These are phyloP conservation scores for Apiosordaria backusii DNA, from an alignment of 495 filamentous ascomycete genomes.

Conservation along the genomic window DNA sequence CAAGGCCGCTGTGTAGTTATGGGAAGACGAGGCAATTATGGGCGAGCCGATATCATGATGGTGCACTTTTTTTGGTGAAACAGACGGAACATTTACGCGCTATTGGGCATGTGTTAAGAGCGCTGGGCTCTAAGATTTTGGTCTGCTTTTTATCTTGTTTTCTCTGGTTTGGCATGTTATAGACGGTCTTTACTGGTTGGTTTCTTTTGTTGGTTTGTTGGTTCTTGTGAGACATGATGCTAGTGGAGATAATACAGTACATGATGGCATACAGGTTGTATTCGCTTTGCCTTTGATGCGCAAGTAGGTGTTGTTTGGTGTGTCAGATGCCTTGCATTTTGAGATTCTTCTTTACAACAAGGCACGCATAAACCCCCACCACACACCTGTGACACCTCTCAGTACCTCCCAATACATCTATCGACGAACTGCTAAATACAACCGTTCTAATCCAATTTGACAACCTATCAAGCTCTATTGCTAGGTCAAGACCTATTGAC, in stretches of 20 bases:
- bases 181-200: not conserved
- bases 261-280: not conserved
- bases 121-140: constrained; percentile 8
- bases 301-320: too few relatives aligned
- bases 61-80: not conserved
- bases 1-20: not conserved
- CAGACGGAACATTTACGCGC: constrained; percentile 3
- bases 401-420: too few relatives aligned
- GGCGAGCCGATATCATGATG: not conserved
- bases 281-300: too few relatives aligned
- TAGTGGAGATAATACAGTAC: not conserved
- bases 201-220: not conserved
- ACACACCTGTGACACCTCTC: too few relatives aligned
- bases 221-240: not conserved
- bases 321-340: too few relatives aligned
- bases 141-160: constrained; percentile 3
- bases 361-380: too few relatives aligned
- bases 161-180: not conserved
- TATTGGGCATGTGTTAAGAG: constrained; percentile 10
- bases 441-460: too few relatives aligned
- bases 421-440: too few relatives aligned
- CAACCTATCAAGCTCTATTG: too few relatives aligned
- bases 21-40: not conserved
- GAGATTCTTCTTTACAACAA: too few relatives aligned
- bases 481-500: too few relatives aligned